A percentile compares a stretch with the other conserved stretches of the same genome.
phyloP scores from a whole-genome alignment of 2,329 filamentous ascomycete genomes.

The Fusarium buxicola region DNA sequence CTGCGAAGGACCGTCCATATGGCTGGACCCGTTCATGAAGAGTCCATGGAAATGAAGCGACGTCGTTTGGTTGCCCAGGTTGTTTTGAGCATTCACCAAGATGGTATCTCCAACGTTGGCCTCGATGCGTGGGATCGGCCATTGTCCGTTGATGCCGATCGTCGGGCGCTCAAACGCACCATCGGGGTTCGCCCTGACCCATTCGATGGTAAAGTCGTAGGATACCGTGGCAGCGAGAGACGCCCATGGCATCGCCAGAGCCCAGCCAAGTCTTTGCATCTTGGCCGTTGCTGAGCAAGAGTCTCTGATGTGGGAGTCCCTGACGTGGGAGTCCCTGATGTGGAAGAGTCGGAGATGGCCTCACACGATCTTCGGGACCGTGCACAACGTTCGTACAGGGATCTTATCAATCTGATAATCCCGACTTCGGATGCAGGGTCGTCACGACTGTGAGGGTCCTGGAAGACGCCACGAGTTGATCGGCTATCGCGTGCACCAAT shows the following conservation, averaged over 20 bases:
- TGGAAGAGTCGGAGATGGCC: background rate
- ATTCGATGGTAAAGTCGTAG: slow-evolving; percentile 76
- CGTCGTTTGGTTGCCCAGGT: slow-evolving; percentile 71
- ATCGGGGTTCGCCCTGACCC: slow-evolving; percentile 80
- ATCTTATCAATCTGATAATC: slow-evolving; percentile 44
- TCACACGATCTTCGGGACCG: slow-evolving; percentile 11
- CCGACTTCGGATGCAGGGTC: slow-evolving; percentile 2
- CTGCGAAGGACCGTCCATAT: slow-evolving; percentile 77
- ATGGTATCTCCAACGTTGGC: slow-evolving; percentile 72
- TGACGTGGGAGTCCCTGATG: too few species aligned
- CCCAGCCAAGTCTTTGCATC: slow-evolving; percentile 22
- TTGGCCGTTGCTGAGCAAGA: slow-evolving; percentile 6
- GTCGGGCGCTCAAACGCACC: slow-evolving; percentile 71
- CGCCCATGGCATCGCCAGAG: slow-evolving; percentile 14
- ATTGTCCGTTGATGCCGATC: slow-evolving; percentile 81
- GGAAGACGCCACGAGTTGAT: background rate
- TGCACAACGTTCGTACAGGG: slow-evolving; percentile 7
- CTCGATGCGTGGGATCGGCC: slow-evolving; percentile 77
- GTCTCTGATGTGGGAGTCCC: too few species aligned
- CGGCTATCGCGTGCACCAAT: too few species aligned
- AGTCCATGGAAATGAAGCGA: slow-evolving; percentile 78
- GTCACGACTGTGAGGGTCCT: background rate
- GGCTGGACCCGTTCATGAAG: slow-evolving; percentile 72
- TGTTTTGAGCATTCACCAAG: slow-evolving; percentile 69
- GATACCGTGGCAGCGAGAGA: slow-evolving; percentile 58